Percentiles rank a stretch among this genome's conserved stretches.
Conservation (phyloP, 345 rosid genomes). For the Pelargonium nanum region DNA sequence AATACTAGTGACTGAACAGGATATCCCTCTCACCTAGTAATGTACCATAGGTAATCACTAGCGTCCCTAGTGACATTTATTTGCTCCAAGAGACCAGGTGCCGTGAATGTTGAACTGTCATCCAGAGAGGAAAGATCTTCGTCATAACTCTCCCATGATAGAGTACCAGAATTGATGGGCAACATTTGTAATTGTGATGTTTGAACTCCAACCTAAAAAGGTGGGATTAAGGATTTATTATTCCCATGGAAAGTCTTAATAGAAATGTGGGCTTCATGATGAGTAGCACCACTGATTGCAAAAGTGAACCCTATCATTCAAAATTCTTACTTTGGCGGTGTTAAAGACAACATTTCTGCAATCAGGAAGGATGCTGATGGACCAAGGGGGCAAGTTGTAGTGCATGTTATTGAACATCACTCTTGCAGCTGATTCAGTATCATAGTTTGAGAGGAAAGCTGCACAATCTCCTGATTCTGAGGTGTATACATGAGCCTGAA, state of each 20-base stretch:
- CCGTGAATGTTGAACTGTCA: constrained; percentile 53
- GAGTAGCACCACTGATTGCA: neutral
- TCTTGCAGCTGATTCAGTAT: constrained; percentile 68
- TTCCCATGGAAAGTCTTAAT: neutral
- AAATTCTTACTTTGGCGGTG: constrained; percentile 71
- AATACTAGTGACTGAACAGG: neutral
- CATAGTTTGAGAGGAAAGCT: constrained; percentile 92
- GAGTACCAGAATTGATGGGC: constrained; percentile 41
- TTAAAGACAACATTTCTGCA: constrained; percentile 93
- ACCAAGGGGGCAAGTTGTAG: constrained; percentile 97
- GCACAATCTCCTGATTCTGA: constrained; percentile 80
- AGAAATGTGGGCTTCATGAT: neutral
- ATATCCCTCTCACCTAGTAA: constrained; percentile 53
- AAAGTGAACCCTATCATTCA: no score
- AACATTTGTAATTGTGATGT: constrained; percentile 87
- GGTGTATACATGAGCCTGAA: constrained; percentile 72
- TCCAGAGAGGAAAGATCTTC: constrained; percentile 72
- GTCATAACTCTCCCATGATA: constrained; percentile 76
- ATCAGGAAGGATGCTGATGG: constrained; percentile 95
- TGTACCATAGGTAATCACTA: constrained; percentile 89
- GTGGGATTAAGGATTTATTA: neutral
- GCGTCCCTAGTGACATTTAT: constrained; percentile 79
- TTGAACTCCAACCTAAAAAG: constrained; percentile 81
- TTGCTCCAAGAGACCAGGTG: constrained; percentile 79
- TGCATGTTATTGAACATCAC: constrained; percentile 91